Percentiles rank a stretch among this genome's conserved stretches.
Conservation (phyloP, 352 stramenopile species). For the Thalassiosira livingstoniorum region DNA sequence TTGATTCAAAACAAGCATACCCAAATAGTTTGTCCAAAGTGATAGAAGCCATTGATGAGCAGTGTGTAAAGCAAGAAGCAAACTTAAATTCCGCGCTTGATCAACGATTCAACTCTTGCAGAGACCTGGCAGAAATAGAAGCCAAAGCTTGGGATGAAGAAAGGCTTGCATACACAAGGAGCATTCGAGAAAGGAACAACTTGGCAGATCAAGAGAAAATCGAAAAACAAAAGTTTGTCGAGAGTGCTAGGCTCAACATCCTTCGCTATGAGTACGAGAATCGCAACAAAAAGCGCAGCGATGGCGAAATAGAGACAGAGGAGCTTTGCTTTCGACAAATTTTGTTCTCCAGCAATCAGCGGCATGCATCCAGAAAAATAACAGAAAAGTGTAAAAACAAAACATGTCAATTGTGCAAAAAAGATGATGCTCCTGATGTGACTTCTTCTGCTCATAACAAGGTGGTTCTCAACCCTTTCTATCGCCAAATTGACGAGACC, state of each 20-base stretch:
- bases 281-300: conserved; percentile 52
- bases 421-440: conserved; percentile 34
- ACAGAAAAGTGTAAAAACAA: conserved; percentile 46
- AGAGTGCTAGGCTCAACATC: conserved; percentile 49
- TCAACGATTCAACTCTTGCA: conserved; percentile 61
- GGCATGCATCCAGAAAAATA: conserved; percentile 15
- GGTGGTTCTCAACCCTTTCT: conserved; percentile 52
- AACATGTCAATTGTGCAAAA: conserved; percentile 62
- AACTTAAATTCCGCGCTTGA: conserved; percentile 42
- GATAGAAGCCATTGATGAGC: conserved; percentile 61
- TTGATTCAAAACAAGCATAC: conserved; percentile 60
- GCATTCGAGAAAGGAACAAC: conserved; percentile 56
- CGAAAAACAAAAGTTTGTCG: conserved; percentile 68
- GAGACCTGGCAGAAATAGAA: conserved; percentile 50
- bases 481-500: conserved; percentile 39
- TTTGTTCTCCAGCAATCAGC: conserved; percentile 43
- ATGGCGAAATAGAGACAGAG: conserved; percentile 56
- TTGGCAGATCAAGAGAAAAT: conserved; percentile 64
- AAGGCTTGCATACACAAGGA: conserved; percentile 57
- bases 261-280: conserved; percentile 69
- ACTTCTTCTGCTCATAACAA: conserved; percentile 34
- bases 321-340: conserved; percentile 57
- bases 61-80: conserved; percentile 55
- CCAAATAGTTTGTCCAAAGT: conserved; percentile 42
- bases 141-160: conserved; percentile 56